Conservation (phyloP, 768 basidiomycete genomes). For the Pholiota conissans region DNA sequence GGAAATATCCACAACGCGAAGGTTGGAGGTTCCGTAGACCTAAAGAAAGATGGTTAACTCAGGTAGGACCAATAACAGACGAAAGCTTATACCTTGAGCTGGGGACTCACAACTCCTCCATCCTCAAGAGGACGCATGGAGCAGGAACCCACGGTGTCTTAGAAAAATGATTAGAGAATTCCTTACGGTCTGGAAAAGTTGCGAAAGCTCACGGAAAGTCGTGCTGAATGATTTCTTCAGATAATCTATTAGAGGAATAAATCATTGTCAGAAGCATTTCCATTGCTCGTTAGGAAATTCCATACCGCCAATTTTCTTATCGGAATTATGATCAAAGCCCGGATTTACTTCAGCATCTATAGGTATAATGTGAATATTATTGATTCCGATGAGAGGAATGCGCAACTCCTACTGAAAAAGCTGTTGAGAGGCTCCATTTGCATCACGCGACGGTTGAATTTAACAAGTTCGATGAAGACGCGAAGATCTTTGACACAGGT, state of each 20-base stretch:
- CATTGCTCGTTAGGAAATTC: too few relatives aligned
- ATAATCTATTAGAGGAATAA: too few relatives aligned
- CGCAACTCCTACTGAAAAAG: background rate
- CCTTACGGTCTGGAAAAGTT: too few relatives aligned
- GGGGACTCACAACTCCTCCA: conserved; percentile 2
- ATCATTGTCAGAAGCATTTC: too few relatives aligned
- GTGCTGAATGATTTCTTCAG: background rate
- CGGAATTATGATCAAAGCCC: background rate
- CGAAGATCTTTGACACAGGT: too few relatives aligned
- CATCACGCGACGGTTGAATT: background rate
- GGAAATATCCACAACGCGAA: conserved; percentile 12
- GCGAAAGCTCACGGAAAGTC: background rate
- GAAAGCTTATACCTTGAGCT: background rate
- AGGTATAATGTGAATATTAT: background rate
- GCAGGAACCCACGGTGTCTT: conserved; percentile 7
- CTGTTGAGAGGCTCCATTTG: background rate
- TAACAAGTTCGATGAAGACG: background rate
- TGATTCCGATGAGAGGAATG: background rate
- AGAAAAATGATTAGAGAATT: background rate
- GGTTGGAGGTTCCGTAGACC: conserved; percentile 9
- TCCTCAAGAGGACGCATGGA: conserved; percentile 7
- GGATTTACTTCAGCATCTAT: background rate
- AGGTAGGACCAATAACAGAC: too few relatives aligned
- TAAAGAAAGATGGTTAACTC: background rate
- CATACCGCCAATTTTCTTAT: background rate